phyloP scores from a whole-genome alignment of 306 rosid genomes.

The Abrus precatorius region DNA sequence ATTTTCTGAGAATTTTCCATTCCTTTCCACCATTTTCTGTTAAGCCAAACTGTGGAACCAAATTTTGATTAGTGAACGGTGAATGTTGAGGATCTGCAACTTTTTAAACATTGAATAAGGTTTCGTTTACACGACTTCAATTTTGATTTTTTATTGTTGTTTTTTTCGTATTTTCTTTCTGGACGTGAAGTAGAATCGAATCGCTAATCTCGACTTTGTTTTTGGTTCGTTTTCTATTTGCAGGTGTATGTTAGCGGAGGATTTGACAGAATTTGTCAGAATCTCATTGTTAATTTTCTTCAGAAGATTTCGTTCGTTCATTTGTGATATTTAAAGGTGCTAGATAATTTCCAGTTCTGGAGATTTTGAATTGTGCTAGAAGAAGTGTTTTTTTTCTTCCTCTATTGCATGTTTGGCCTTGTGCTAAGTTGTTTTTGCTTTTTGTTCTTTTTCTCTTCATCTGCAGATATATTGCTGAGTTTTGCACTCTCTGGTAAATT shows the following conservation, averaged over 20 bases:
- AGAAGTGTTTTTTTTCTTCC: constrained; percentile 26
- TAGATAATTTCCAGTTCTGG: constrained; percentile 20
- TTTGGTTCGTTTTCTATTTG: constrained; percentile 20
- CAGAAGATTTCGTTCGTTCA: constrained; percentile 46
- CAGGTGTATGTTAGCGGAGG: constrained; percentile 52
- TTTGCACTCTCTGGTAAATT: constrained; percentile 43
- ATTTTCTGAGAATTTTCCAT: constrained; percentile 26
- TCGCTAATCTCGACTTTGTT: constrained; percentile 26
- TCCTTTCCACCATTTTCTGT: constrained; percentile 34
- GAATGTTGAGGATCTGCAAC: constrained; percentile 66
- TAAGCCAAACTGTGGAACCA: constrained; percentile 24
- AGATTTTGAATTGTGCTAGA: constrained; percentile 40
- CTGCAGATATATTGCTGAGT: constrained; percentile 56
- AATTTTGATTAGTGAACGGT: constrained; percentile 45
- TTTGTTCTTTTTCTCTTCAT: constrained; percentile 8
- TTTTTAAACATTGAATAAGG: constrained; percentile 48
- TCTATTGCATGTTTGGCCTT: constrained; percentile 41
- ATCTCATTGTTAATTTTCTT: constrained; percentile 34
- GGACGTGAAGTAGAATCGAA: constrained; percentile 19
- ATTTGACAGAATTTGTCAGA: constrained; percentile 32
- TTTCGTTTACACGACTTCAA: constrained; percentile 41
- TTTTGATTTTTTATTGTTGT: background rate
- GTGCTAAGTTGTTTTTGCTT: constrained; percentile 30
- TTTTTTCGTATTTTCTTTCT: background rate
- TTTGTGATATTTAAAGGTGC: constrained; percentile 36